Evolutionary conservation across 352 stramenopile genomes (phyloP).

Genomic region (Phytophthora kernoviae): DNA sequence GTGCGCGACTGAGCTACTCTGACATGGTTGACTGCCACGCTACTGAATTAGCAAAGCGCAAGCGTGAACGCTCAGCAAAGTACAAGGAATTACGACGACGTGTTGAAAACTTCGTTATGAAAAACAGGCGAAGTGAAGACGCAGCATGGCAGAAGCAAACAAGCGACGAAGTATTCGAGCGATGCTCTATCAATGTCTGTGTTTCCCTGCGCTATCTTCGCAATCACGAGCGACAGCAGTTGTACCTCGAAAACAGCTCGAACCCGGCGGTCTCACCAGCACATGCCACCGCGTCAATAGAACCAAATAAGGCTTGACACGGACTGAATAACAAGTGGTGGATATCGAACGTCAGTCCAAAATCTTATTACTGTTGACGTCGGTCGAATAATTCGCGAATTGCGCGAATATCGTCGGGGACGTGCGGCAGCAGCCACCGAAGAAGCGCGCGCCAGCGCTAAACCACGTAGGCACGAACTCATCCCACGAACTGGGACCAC

Average conservation of each 20-base stretch:
- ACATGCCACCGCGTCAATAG: constrained; percentile 11
- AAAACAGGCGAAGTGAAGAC: constrained; percentile 3
- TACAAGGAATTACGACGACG: constrained; percentile 31
- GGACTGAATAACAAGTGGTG: constrained; percentile 24
- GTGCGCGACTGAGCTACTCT: neutral
- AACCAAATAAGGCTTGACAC: constrained; percentile 2
- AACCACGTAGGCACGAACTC: constrained; percentile 68
- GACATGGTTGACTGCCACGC: neutral
- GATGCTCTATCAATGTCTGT: constrained; percentile 19
- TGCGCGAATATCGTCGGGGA: constrained; percentile 64
- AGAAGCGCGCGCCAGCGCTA: constrained; percentile 69
- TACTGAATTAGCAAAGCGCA: neutral
- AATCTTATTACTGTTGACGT: constrained; percentile 26
- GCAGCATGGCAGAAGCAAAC: constrained; percentile 7
- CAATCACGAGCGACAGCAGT: constrained; percentile 28
- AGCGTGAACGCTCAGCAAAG: constrained; percentile 8
- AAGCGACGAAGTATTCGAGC: constrained; percentile 21
- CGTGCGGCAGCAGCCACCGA: constrained; percentile 86
- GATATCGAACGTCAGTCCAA: constrained; percentile 14
- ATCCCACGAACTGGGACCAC: constrained; percentile 55
- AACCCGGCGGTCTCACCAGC: constrained; percentile 33
- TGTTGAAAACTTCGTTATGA: constrained; percentile 31
- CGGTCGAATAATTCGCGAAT: constrained; percentile 62
- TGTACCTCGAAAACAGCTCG: constrained; percentile 18
- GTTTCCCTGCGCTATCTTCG: constrained; percentile 33